Evolutionary conservation across 306 rosid species (phyloP), one percentile per base, ranked within the genome.

Genomic region (Hippophae gyantsensis): DNA sequence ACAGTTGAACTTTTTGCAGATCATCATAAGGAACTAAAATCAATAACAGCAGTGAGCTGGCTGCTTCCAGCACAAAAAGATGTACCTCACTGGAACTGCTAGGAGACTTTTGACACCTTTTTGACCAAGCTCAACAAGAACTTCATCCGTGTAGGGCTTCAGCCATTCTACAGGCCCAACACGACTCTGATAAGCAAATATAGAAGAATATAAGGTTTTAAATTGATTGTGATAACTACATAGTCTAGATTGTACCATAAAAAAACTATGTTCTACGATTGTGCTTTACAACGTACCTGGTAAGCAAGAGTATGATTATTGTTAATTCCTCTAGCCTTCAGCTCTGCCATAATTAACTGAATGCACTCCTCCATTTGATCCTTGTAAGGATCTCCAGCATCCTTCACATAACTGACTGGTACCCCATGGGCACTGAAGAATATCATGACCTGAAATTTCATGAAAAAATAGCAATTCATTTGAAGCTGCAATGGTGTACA

Each of bases 141-240:
- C 95, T 79, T 93, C 82, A 72, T 93, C 99, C 10, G 99, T 89
- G 68, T 93, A 93, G 1, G 99, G 99, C 70, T 93, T 89, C 79
- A 93, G 76, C 99, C 97, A 93, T 74, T 93, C 86, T 63, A 93
- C 95, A 54, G 99, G 99, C 68, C 99, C 99, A 74, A 93, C 99
- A 43, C 99, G 95, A 76, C 99, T 93, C 99, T 93, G 79, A 65
- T 63, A 64, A 57, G 42, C 54, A 42, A 58, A 61, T 66, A 72
- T 55, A 5, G 27, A n/a, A 44, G 8, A 58, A 42, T 18, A 11
- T 32, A 27, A 63, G n/a, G 43, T 9, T 7, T 9, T 45, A 8
- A 51, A 42, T 14, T 7, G 56, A 10, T 6, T 10, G 10, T 32
- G 38, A 32, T 4, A 32, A 4, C 38, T 32, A 32, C 38, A 32